Evolutionary conservation across 495 filamentous ascomycete species (phyloP).

Genomic region (Xylaria curta): DNA sequence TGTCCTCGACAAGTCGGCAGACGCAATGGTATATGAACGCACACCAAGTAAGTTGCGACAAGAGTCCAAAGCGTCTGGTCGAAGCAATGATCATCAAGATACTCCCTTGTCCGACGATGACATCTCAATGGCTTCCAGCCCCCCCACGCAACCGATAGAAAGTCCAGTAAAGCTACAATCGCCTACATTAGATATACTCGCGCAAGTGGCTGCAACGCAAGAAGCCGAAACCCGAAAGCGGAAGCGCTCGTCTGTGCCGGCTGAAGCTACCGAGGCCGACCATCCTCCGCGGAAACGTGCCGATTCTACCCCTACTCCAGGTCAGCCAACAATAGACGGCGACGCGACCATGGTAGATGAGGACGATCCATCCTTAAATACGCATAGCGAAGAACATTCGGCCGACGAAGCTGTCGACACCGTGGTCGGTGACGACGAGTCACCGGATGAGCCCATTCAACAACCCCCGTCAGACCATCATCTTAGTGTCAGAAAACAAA

Average conservation of each 20-base stretch:
- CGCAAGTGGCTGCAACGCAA: conserved; percentile 34
- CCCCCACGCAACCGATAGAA: conserved; percentile 36
- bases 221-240: conserved; percentile 58
- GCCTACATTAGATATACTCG: conserved; percentile 36
- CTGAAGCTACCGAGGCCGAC: conserved; percentile 53
- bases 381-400: conserved; percentile 49
- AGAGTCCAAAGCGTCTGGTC: conserved; percentile 38
- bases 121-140: conserved; percentile 42
- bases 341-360: conserved; percentile 53
- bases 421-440: conserved; percentile 24
- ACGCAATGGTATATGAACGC: conserved; percentile 55
- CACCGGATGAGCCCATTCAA: conserved; percentile 35
- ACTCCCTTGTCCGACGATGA: conserved; percentile 54
- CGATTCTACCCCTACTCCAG: conserved; percentile 50
- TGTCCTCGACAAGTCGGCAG: conserved; percentile 53
- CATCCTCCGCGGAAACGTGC: conserved; percentile 66
- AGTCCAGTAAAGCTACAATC: conserved; percentile 31
- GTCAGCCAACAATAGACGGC: conserved; percentile 41
- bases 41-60: conserved; percentile 73
- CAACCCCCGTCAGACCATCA: conserved; percentile 39
- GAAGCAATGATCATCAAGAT: conserved; percentile 47
- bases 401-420: conserved; percentile 46
- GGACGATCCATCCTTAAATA: conserved; percentile 47
- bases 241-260: conserved; percentile 53
- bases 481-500: conserved; percentile 46